Percentiles rank a stretch among this genome's conserved stretches.
Evolutionary conservation across 2,329 filamentous ascomycete species (phyloP).

Genomic region (Ophiostoma sp.): DNA sequence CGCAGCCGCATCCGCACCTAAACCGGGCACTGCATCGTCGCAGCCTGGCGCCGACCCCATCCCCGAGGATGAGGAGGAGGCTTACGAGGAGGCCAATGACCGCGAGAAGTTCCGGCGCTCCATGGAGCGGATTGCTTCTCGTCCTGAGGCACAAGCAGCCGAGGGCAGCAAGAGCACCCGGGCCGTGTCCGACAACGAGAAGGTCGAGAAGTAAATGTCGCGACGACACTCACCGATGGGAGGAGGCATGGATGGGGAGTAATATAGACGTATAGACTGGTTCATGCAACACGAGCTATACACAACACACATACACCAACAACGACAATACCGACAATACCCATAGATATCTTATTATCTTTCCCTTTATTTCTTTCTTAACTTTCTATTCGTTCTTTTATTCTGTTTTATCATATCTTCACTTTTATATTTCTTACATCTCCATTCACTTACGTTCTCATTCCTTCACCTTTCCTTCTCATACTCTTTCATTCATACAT

Average conservation of each 20-base stretch:
- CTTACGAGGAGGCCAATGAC: constrained; percentile 19
- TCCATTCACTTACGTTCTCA: background rate
- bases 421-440: background rate
- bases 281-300: background rate
- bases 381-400: background rate
- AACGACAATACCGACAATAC: constrained; percentile 9
- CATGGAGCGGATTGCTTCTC: constrained; percentile 11
- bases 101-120: constrained; percentile 12
- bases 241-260: background rate
- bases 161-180: constrained; percentile 2
- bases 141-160: constrained; percentile 16
- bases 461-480: background rate
- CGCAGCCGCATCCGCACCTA: constrained; percentile 28
- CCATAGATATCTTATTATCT: background rate
- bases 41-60: constrained; percentile 26
- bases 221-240: background rate
- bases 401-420: background rate
- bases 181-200: background rate
- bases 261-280: constrained; percentile 7
- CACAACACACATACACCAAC: background rate
- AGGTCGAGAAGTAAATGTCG: background rate
- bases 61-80: constrained; percentile 22
- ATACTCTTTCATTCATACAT: constrained; percentile 7
- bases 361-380: background rate
- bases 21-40: constrained; percentile 28